Base-by-base conservation (phyloP, 2,329 filamentous ascomycete genomes). In the Colletotrichum horii region DNA sequence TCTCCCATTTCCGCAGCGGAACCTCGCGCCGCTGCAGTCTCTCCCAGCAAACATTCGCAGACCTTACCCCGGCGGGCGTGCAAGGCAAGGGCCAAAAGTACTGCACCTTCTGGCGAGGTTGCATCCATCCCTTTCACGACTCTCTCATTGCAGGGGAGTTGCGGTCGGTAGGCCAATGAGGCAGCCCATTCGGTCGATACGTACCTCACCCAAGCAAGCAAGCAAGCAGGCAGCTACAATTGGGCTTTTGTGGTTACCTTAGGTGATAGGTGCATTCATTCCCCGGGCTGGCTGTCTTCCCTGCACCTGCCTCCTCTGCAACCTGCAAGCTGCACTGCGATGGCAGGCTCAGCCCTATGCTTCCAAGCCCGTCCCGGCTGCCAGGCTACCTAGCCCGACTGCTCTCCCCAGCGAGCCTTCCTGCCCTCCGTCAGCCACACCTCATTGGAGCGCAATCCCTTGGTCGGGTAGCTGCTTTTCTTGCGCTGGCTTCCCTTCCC, bases 301-400 rank as follows among this genome's bases (percentile, higher is more conserved):
- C 60, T 62, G 60, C 30, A 34, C 60, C 8, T 56, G n/a, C 6
- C 52, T 56, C 22, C 24, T 56, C 62, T 34, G 43, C 15, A 36
- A 66, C 62, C 15, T 34, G 28, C 64, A 66, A 15, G 16, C 68
- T 60, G 55, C 55, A 43, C 67, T 19, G 43, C 71, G 61, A 38
- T 66, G 68, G 61, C 52, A 71, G 69, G 64, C 73, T 75, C 73
- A 75, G 73, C 73, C 73, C 73, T 75, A 75, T 73, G 56, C 62
- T 68, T 24, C 36, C 55, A 68, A 75, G 56, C 38, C 69, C 60
- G 52, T 75, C 69, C 68, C 62, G 70, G 55, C 32, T 52, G 30
- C 55, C 55, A 75, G 73, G n/a, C 30, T 67, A 73, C 19, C 38
- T 67, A 73, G 38, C 38, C 38, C 19, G 38, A 19, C 38, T n/a